A percentile compares a stretch with the other conserved stretches of the same genome.
phyloP scores from a whole-genome alignment of 2,329 filamentous ascomycete species.

The Colletotrichum gigasporum region DNA sequence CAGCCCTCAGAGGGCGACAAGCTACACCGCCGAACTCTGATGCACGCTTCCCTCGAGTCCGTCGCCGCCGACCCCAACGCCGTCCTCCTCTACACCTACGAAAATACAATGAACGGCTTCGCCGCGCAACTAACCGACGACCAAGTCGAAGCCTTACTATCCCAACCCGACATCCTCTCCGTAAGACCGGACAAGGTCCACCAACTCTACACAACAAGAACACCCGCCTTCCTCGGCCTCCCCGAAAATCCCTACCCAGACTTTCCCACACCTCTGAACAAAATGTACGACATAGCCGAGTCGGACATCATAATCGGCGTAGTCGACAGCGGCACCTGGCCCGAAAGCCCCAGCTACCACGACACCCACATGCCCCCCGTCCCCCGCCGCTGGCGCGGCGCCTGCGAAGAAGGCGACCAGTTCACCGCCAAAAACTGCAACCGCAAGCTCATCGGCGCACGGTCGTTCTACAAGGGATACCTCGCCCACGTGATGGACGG shows the following conservation, averaged over 20 bases:
- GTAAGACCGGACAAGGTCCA: constrained; percentile 1
- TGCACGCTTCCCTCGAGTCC: not conserved
- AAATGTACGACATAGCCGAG: not conserved
- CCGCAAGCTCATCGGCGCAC: constrained; percentile 31
- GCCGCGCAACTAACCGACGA: not conserved
- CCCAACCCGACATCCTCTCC: not conserved
- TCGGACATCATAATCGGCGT: constrained; percentile 29
- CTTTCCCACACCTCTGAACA: not conserved
- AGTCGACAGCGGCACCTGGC: constrained; percentile 28
- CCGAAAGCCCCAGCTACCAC: constrained; percentile 29
- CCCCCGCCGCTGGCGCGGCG: constrained; percentile 23
- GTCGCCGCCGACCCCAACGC: not conserved
- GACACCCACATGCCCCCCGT: constrained; percentile 24
- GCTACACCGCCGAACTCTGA: no score
- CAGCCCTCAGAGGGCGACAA: no score
- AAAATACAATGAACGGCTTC: not conserved
- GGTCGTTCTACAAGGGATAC: constrained; percentile 14
- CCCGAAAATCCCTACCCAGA: not conserved
- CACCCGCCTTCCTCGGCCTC: constrained; percentile 23
- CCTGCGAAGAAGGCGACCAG: constrained; percentile 13
- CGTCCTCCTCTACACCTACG: not conserved
- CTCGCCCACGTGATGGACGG: not conserved
- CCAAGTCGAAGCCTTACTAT: not conserved
- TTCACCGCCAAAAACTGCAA: constrained; percentile 25
- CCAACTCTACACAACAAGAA: constrained; percentile 19